Conservation (phyloP, 108 stramenopile genomes). For the Schizochytrium sp. region DNA sequence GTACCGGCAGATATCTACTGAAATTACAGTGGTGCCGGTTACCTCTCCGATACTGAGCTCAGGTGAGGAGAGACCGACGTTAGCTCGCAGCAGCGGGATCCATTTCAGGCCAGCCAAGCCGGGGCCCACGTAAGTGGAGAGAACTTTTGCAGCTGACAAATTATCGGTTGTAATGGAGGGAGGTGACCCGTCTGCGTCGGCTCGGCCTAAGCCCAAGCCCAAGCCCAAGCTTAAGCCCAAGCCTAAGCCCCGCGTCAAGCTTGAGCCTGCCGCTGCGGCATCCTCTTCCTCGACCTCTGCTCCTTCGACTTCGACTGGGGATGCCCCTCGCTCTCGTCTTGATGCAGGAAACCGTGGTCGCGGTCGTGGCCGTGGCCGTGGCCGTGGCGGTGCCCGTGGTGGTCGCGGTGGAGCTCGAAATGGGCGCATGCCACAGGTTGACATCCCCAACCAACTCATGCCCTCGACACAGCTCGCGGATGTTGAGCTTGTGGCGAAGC, state of each 20-base stretch:
- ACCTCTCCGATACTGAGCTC: too few relatives aligned
- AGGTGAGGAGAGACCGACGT: too few relatives aligned
- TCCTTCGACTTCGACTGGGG: not conserved
- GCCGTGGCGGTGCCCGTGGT: not conserved
- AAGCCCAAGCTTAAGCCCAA: not conserved
- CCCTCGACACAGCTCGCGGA: slow-evolving; percentile 44
- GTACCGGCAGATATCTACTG: too few relatives aligned
- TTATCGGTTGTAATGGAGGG: too few relatives aligned
- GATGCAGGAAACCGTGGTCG: not conserved
- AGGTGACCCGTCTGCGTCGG: too few relatives aligned
- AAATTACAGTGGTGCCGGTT: too few relatives aligned
- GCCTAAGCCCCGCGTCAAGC: not conserved
- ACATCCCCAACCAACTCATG: slow-evolving; percentile 30
- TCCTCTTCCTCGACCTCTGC: not conserved
- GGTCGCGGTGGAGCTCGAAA: not conserved
- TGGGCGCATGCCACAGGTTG: slow-evolving; percentile 19
- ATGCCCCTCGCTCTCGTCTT: too few relatives aligned
- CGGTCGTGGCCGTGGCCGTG: slow-evolving; percentile 9
- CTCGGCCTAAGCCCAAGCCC: not conserved
- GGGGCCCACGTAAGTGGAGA: too few relatives aligned
- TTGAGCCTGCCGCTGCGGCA: not conserved
- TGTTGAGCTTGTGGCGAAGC: not conserved
- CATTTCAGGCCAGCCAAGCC: too few relatives aligned
- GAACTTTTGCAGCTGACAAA: too few relatives aligned
- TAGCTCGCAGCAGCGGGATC: too few relatives aligned